Evolutionary conservation across 352 stramenopile species (phyloP).

Genomic region (Globisporangium cederbergense): DNA sequence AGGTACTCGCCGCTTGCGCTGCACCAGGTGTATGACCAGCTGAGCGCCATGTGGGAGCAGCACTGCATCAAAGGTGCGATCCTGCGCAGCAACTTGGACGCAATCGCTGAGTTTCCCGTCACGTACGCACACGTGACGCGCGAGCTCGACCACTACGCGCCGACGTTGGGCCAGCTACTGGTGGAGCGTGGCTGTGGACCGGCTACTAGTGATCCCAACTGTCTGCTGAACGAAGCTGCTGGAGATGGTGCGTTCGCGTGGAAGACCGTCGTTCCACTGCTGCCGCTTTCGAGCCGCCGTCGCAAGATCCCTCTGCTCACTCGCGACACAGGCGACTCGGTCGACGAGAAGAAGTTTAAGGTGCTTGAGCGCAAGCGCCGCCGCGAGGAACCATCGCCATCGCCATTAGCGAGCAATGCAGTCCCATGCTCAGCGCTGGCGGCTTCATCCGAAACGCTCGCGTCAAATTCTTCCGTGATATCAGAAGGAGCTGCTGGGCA

Average conservation of each 20-base stretch:
- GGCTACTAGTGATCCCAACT: neutral
- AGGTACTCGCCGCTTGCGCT: conserved; percentile 69
- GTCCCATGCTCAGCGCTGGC: neutral
- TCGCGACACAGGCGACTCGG: conserved; percentile 72
- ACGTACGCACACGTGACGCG: conserved; percentile 40
- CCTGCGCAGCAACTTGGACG: conserved; percentile 67
- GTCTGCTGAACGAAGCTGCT: neutral
- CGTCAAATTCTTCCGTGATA: neutral
- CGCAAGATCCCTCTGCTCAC: conserved; percentile 61
- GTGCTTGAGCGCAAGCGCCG: conserved; percentile 73
- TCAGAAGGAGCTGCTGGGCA: neutral
- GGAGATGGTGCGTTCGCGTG: conserved; percentile 28
- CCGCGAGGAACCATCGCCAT: conserved; percentile 19
- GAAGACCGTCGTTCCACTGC: conserved; percentile 56
- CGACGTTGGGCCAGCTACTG: conserved; percentile 75
- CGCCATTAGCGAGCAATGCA: neutral
- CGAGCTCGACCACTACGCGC: conserved; percentile 72
- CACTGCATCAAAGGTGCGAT: conserved; percentile 67
- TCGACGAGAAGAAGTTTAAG: conserved; percentile 76
- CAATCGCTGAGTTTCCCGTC: conserved; percentile 46
- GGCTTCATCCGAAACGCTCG: neutral
- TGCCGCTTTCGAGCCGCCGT: conserved; percentile 48
- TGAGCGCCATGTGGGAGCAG: conserved; percentile 86
- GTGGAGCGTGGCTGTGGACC: conserved; percentile 34
- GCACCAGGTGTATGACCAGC: conserved; percentile 70